These are phyloP conservation scores for Xylaria sp. DNA, from an alignment of 2,329 filamentous ascomycete species.

Conservation along the genomic window DNA sequence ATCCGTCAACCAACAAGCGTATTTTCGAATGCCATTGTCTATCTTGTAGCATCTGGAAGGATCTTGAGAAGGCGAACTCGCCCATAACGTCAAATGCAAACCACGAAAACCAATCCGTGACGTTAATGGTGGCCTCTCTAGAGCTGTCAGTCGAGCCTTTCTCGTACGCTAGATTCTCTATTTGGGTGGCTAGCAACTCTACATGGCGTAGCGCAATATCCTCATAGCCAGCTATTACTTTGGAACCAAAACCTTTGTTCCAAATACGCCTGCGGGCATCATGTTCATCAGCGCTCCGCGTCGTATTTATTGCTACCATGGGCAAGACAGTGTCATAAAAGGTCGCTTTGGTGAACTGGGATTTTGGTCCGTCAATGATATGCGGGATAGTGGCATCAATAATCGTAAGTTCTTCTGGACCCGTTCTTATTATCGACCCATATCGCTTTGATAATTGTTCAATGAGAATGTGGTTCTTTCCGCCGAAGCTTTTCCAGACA, in stretches of 20 bases:
- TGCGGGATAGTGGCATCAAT: constrained; percentile 34
- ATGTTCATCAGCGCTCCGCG: constrained; percentile 32
- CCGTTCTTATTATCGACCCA: constrained; percentile 41
- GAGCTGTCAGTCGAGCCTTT: neutral
- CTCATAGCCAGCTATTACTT: constrained; percentile 33
- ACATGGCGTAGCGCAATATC: constrained; percentile 35
- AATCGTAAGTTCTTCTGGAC: constrained; percentile 42
- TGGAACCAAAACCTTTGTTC: constrained; percentile 35
- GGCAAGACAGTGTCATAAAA: constrained; percentile 44
- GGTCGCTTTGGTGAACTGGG: constrained; percentile 35
- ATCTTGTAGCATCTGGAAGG: constrained; percentile 41
- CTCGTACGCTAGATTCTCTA: constrained; percentile 16
- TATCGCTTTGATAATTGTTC: constrained; percentile 39
- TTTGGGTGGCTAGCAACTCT: constrained; percentile 24
- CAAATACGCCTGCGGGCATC: constrained; percentile 36
- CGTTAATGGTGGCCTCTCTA: constrained; percentile 26
- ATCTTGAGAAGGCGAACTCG: constrained; percentile 41
- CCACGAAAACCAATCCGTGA: constrained; percentile 40
- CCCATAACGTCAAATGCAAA: constrained; percentile 44
- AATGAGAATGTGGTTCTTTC: constrained; percentile 37
- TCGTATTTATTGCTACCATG: constrained; percentile 34
- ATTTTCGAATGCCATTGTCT: constrained; percentile 36
- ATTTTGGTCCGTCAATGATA: constrained; percentile 34
- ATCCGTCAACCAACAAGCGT: constrained; percentile 21
- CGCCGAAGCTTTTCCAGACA: constrained; percentile 33